These are phyloP conservation scores for Xylaria cubensis DNA, from an alignment of 495 filamentous ascomycete species.

Conservation along the genomic window DNA sequence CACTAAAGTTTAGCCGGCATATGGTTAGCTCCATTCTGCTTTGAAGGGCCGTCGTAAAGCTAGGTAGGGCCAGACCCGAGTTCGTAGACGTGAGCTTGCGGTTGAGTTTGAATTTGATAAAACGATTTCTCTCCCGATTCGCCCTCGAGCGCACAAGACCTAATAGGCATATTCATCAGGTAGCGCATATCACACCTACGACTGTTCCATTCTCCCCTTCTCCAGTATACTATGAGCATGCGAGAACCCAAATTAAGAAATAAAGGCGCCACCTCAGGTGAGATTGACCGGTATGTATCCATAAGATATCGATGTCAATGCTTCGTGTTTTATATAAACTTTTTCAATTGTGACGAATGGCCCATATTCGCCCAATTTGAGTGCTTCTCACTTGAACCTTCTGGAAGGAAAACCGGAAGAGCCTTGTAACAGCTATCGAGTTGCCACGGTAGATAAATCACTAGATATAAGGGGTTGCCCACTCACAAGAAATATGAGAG, in stretches of 20 bases:
- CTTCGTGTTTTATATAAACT: not conserved
- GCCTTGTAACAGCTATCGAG: slow-evolving; percentile 3
- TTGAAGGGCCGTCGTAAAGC: not conserved
- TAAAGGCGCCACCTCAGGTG: not conserved
- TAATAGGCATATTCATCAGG: not conserved
- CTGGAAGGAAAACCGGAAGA: not conserved
- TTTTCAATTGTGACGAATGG: not conserved
- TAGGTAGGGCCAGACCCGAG: not conserved
- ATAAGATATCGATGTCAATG: not conserved
- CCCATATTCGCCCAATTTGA: not conserved
- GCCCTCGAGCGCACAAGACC: not conserved
- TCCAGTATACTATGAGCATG: not conserved
- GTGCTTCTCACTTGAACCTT: not conserved
- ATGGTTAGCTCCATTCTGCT: not conserved
- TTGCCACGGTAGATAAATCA: slow-evolving; percentile 5
- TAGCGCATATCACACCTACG: not conserved
- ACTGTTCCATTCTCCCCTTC: not conserved
- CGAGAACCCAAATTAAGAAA: not conserved
- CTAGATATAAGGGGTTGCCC: slow-evolving; percentile 2
- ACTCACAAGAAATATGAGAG: not conserved
- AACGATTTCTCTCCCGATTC: not conserved
- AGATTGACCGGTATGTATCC: not conserved
- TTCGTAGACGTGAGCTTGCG: not conserved
- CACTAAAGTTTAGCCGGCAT: not conserved
- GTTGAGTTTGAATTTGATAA: not conserved